Evolutionary conservation across 495 filamentous ascomycete species (phyloP).

Genomic region (Collariella sp.): DNA sequence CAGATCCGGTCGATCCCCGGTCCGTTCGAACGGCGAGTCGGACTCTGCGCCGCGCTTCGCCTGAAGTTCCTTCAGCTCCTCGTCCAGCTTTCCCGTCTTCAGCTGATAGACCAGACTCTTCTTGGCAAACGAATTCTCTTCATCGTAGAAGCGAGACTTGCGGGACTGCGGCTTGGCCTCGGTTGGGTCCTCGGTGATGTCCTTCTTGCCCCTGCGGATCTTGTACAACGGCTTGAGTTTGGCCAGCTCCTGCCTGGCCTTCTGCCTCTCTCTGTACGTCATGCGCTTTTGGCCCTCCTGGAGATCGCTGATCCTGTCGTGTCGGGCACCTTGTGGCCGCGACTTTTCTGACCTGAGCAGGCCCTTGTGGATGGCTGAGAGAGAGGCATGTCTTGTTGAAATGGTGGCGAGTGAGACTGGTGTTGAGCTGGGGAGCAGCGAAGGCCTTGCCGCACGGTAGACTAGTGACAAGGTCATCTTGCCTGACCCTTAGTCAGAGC

Average conservation of each 20-base stretch:
- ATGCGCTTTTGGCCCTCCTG: constrained; percentile 8
- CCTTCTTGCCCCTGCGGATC: constrained; percentile 40
- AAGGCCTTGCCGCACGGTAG: constrained; percentile 17
- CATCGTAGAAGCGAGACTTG: constrained; percentile 36
- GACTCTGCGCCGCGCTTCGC: background rate
- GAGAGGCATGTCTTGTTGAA: constrained; percentile 12
- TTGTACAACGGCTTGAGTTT: constrained; percentile 23
- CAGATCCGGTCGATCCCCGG: background rate
- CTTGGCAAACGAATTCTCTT: constrained; percentile 34
- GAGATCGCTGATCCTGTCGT: background rate
- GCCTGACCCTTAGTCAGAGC: background rate
- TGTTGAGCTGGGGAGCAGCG: background rate
- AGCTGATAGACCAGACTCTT: constrained; percentile 39
- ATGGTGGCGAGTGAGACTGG: constrained; percentile 3
- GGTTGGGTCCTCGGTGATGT: constrained; percentile 30
- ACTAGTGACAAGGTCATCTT: constrained; percentile 18
- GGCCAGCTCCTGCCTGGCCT: constrained; percentile 13
- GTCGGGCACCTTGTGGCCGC: constrained; percentile 5
- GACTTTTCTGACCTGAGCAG: constrained; percentile 21
- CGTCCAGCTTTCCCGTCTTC: constrained; percentile 22
- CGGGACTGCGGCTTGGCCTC: constrained; percentile 29
- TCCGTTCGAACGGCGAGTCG: constrained; percentile 4
- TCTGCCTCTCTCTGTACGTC: constrained; percentile 23
- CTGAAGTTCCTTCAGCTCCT: constrained; percentile 12
- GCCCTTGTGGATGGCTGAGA: constrained; percentile 27